Base-by-base conservation (phyloP, 2,329 filamentous ascomycete genomes). In the Fusarium sarcochroum region DNA sequence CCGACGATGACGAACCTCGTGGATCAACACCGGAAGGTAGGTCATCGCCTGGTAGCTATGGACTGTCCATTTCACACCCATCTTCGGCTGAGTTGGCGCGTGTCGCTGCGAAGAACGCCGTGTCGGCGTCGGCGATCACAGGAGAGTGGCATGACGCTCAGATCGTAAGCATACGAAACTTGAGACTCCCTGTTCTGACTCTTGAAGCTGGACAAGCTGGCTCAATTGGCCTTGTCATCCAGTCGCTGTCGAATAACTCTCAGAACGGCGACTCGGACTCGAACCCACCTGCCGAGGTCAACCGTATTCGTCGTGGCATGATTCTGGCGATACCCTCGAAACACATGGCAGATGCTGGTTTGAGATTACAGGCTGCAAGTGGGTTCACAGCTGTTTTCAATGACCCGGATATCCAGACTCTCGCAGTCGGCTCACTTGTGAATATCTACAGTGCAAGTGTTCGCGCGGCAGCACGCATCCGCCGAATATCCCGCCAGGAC, bases 361-460 rank as follows among this genome's bases (percentile, higher is more conserved):
- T 87, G 17, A 86, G 87, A 21, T 83, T 92, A 2, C 87, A 90
- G 69, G 86, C 90, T 45, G 88, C 90, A 17, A 91, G 87, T 27
- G 90, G 90, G 0, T 87, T 94, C 69, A 89, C 88, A 2, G 94
- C 93, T 0, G 84, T 86, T 1, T 97, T 98, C 74, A 81, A 86
- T 1, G 86, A 90, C 7, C 78, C 84, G 0, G 87, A 91, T 48
- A 86, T 90, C 0, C 86, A 86, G 23, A 82, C 86, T 2, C 82
- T 98, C 8, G 85, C 86, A 1, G 81, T 89, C 1, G 92, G 92
- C 2, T 90, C 87, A 40, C 83, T 91, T 34, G 90, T 94, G 7
- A 94, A 97, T 30, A 87, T 95, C 1, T 98, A 98, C 75, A 88
- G 94, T 40, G 93, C 93, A 18, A 98, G 94, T 75, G 90, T 98